Base-by-base conservation (phyloP, 1,284 basidiomycete genomes). In the Meira nashicola region DNA sequence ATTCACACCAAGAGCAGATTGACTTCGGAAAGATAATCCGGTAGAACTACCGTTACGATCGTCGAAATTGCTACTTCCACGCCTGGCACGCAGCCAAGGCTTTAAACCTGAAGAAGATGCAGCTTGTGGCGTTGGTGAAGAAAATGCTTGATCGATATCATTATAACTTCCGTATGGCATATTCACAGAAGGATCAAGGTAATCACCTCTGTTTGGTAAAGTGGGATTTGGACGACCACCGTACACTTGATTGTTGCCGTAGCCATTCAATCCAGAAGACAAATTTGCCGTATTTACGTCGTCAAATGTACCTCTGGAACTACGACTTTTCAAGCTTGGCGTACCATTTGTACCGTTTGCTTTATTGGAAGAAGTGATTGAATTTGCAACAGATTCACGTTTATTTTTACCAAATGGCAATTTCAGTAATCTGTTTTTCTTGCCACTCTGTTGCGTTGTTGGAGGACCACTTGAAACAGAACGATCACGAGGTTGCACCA, bases 1-100 rank as follows among this genome's bases (percentile, higher is more conserved):
- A 33, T 33, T 33, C 23, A 48, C 12, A 4, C 66, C 66, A 15
- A 70, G 62, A 6, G 68, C 66, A 46, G 64, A 67, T 39, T 70
- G 68, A 54, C 65, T 66, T 17, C 68, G 61, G 5, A 66, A 62
- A 11, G 68, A 65, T 10, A 47, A 17, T 7, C 7, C 46, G 28
- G 28, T 33, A 33, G 3, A 4, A 8, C 28, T 33, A 33, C 28
- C 28, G 8, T 33, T 33, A 5, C 46, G 6, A 1, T 62, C 62
- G 17, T 47, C 40, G 9, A 25, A 43, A 15, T 60, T 47, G 7
- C 62, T 65, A 14, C 64, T 65, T 0, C 64, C 66, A 1, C 68
- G 44, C 6, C 68, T 51, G 44, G 59, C 62, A 25, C 68, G 58
- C 28, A 33, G 28, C 28, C 28, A 33, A 33, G 28, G 28, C 8